phyloP scores from a whole-genome alignment of 441 rosid genomes.

The Sinapis alba region DNA sequence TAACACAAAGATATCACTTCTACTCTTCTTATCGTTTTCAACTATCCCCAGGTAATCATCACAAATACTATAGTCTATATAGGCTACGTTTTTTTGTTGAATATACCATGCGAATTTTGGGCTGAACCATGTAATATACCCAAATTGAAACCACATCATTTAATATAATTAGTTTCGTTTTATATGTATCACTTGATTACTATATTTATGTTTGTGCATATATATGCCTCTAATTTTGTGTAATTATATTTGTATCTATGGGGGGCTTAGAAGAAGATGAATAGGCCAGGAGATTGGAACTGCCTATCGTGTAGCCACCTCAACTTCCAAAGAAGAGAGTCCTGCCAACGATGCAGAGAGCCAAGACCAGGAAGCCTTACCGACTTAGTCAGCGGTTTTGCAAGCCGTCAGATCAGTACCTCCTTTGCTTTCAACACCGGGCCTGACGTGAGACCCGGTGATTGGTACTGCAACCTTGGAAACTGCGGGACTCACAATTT shows the following conservation, averaged over 20 bases:
- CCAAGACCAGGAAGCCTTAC: conserved; percentile 47
- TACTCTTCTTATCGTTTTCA: not conserved
- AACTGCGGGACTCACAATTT: conserved; percentile 92
- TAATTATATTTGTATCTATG: not conserved
- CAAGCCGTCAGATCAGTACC: conserved; percentile 40
- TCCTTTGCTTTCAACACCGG: conserved; percentile 64
- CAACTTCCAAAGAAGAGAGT: conserved; percentile 86
- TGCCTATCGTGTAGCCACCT: conserved; percentile 84
- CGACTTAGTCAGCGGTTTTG: conserved; percentile 43
- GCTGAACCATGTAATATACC: too few relatives aligned
- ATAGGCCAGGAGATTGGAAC: conserved; percentile 95
- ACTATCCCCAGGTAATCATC: conserved; percentile 22
- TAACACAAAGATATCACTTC: conserved; percentile 12
- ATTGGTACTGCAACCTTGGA: conserved; percentile 79
- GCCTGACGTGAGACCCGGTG: conserved; percentile 90
- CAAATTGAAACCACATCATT: too few relatives aligned
- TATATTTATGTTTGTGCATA: not conserved
- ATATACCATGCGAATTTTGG: too few relatives aligned
- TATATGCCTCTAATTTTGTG: not conserved
- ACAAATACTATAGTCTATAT: conserved; percentile 12
- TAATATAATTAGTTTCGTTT: too few relatives aligned
- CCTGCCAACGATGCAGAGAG: conserved; percentile 88
- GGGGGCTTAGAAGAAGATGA: conserved; percentile 50
- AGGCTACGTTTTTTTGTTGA: not conserved
- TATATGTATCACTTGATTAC: too few relatives aligned